Evolutionary conservation across 163 green algal genomes (phyloP).

Genomic region (Chlorella variabilis): DNA sequence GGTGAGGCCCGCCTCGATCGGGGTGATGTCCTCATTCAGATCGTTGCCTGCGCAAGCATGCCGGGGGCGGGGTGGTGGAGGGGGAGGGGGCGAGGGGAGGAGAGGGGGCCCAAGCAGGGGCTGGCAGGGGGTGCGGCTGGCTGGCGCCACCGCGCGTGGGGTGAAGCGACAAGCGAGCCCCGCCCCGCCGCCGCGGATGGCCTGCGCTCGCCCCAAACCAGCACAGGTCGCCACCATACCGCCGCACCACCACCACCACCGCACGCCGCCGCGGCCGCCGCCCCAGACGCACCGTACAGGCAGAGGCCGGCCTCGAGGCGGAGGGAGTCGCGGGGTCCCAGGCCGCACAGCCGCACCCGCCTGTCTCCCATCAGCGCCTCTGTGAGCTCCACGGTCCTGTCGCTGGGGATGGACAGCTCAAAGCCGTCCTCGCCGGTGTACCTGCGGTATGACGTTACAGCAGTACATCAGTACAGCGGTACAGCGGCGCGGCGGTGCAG

Average conservation of each 20-base stretch:
- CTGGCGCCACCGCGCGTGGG: no score
- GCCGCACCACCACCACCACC: no score
- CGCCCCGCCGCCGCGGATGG: no score
- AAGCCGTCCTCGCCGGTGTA: conserved; percentile 99
- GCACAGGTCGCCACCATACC: no score
- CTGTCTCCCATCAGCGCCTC: conserved; percentile 77
- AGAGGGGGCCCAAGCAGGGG: no score
- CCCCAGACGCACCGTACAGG: conserved; percentile 83
- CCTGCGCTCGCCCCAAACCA: no score
- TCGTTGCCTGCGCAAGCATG: conserved; percentile 84
- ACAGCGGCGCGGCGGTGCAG: neutral
- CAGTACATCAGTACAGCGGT: no score
- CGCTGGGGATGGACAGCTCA: conserved; percentile 89
- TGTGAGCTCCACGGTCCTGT: conserved; percentile 64
- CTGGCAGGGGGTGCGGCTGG: no score
- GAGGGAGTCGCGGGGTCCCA: conserved; percentile 94
- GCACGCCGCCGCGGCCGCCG: no score
- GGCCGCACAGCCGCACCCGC: conserved; percentile 80
- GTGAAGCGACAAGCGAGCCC: no score
- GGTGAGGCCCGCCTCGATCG: conserved; percentile 96
- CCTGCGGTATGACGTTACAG: conserved; percentile 53
- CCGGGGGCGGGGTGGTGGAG: neutral
- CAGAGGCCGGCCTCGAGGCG: conserved; percentile 98
- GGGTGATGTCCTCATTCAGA: conserved; percentile 92
- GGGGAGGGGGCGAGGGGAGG: neutral